A percentile compares a stretch with the other conserved stretches of the same genome.
Evolutionary conservation across 805 yeast species (phyloP).

Genomic region (Ogataea siamensis): DNA sequence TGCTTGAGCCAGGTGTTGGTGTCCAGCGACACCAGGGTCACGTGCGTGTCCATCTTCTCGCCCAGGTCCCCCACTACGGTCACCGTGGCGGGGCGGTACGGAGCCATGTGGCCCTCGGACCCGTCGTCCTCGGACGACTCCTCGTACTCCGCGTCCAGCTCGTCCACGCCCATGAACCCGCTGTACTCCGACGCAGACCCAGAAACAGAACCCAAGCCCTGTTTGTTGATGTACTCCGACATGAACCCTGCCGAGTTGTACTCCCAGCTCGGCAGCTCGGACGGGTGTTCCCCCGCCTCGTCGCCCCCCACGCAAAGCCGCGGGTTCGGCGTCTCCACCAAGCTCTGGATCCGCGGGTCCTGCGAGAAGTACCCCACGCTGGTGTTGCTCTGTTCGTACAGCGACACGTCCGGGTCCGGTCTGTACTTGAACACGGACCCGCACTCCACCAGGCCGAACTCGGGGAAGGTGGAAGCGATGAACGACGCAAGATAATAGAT

Average conservation of each 20-base stretch:
- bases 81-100: constrained; percentile 16
- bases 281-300: constrained; percentile 4
- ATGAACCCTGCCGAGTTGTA: constrained; percentile 33
- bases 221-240: constrained; percentile 31
- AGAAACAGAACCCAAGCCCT: constrained; percentile 21
- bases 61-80: constrained; percentile 49
- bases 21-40: constrained; percentile 64
- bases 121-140: constrained; percentile 15
- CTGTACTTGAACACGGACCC: constrained; percentile 43
- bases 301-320: constrained; percentile 10
- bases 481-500: constrained; percentile 49
- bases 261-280: constrained; percentile 31
- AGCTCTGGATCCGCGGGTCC: constrained; percentile 25
- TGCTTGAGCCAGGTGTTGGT: constrained; percentile 81
- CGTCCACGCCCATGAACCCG: constrained; percentile 16
- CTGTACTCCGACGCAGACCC: constrained; percentile 9
- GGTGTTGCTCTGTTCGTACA: constrained; percentile 20
- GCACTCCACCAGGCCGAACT: constrained; percentile 54
- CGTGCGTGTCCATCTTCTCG: constrained; percentile 52
- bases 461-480: constrained; percentile 47
- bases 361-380: constrained; percentile 26
- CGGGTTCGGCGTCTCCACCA: constrained; percentile 21
- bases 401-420: constrained; percentile 2
- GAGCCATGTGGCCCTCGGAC: constrained; percentile 4
- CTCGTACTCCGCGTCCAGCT: constrained; percentile 19